Percentiles rank a stretch among this genome's conserved stretches.
Evolutionary conservation across 768 basidiomycete genomes (phyloP).

Genomic region (Lactarius sanguifluus): DNA sequence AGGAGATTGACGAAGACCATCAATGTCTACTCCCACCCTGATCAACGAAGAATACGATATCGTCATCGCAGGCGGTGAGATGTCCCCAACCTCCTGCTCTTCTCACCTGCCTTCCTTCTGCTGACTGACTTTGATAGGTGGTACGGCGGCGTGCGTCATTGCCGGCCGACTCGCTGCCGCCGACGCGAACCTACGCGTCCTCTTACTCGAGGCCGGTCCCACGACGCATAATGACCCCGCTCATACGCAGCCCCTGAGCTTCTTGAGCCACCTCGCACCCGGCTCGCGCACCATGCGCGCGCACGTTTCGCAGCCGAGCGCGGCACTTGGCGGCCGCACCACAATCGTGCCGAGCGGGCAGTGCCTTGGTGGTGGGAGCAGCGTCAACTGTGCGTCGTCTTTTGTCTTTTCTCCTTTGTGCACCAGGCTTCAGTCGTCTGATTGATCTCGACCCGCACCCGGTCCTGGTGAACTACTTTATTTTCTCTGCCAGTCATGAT

Average conservation of each 20-base stretch:
- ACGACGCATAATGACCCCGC: conserved; percentile 46
- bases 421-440: neutral
- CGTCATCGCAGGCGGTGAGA: conserved; percentile 58
- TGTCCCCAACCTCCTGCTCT: neutral
- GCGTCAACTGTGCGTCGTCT: conserved; percentile 55
- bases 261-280: conserved; percentile 42
- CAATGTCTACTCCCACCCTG: conserved; percentile 5
- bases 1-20: neutral
- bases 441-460: neutral
- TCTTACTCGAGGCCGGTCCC: conserved; percentile 59
- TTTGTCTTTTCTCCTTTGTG: neutral
- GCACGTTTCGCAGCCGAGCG: conserved; percentile 41
- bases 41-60: conserved; percentile 42
- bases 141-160: conserved; percentile 53
- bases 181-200: conserved; percentile 54
- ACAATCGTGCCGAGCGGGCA: conserved; percentile 46
- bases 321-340: conserved; percentile 46
- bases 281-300: conserved; percentile 44
- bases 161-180: conserved; percentile 55
- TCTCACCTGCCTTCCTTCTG: neutral
- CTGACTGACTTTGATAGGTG: conserved; percentile 35
- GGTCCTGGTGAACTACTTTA: neutral
- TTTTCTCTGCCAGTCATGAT: conserved; percentile 37
- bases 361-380: conserved; percentile 60
- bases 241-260: conserved; percentile 59